These are phyloP conservation scores for Mycena crocata DNA, from an alignment of 768 basidiomycete genomes.

Conservation along the genomic window DNA sequence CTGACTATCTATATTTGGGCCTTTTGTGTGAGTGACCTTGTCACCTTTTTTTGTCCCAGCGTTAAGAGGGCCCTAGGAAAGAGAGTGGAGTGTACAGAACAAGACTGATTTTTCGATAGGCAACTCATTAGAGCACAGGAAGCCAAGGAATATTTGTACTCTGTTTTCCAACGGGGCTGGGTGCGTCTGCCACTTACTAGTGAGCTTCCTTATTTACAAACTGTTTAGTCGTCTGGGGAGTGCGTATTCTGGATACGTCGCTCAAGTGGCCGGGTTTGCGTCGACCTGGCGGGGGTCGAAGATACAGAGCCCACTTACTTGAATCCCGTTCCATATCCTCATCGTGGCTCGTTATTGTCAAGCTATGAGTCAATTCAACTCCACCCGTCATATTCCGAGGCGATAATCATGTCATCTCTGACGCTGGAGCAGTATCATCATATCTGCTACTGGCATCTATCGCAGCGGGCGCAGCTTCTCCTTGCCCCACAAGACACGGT, in stretches of 20 bases:
- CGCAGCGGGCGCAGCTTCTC: neutral
- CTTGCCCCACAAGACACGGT: neutral
- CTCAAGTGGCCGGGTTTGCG: neutral
- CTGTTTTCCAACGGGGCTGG: neutral
- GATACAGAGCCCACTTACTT: neutral
- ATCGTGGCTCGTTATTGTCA: no score
- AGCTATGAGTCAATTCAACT: no score
- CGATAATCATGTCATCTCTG: neutral
- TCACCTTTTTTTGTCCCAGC: no score
- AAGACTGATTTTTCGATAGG: no score
- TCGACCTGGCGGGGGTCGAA: neutral
- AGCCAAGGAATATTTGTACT: no score
- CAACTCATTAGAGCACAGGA: no score
- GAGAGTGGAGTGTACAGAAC: no score
- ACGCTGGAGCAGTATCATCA: slow-evolving; percentile 3
- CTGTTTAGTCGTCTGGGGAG: neutral
- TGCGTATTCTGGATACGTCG: neutral
- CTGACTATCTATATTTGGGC: neutral
- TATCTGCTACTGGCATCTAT: neutral
- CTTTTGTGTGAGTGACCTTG: no score
- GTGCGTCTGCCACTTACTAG: neutral
- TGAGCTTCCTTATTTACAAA: neutral
- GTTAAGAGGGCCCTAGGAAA: no score
- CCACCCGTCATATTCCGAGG: neutral
- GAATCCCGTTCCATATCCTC: neutral